Base-by-base conservation (phyloP, 1,139 yeast species). In the Magnusiomyces tetraspermus region DNA sequence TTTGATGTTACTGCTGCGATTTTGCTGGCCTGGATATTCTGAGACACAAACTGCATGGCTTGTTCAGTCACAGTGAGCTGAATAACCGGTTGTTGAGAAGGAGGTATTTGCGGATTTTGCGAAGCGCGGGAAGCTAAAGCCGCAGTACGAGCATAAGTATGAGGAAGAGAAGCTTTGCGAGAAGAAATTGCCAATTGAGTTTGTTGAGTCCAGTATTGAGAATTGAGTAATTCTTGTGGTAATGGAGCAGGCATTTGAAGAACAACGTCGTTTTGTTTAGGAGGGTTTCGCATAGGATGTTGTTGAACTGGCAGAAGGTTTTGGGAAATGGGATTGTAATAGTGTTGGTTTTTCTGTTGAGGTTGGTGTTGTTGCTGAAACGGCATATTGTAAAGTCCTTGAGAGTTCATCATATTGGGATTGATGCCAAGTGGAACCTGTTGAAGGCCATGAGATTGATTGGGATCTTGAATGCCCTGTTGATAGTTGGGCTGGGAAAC, bases 141-240 rank as follows among this genome's bases (percentile, higher is more conserved):
- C 53, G 94, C 95, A 61, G 85, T 86, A 58, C 97, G 78, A 2
- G 98, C 98, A 69, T 89, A 92, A 60, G 79, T 85, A 69, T 92
- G 97, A 10, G 97, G 89, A 45, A 79, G 71, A 55, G 75, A 71
- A 17, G 90, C 79, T 58, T 79, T 81, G 67, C 96, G 77, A 3
- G 96, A 85, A 47, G 86, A 69, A 57, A 83, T 88, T 36, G 83
- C 85, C 59, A 92, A 76, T 66, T 85, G 94, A 54, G 78, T 73
- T 71, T 92, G 98, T 63, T 89, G 89, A 66, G 85, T 88, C 97
- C 97, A 89, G 65, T 80, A 80, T 4, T 78, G 70, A n/a, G 87
- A 76, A 52, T 73, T 72, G 19, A 81, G 57, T 30, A 72, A 55
- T 0, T 70, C 43, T 30, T 52, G 56, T 45, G 51, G 55, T 26